phyloP scores from a whole-genome alignment of 495 filamentous ascomycete genomes.

The Annulohypoxylon moriforme region DNA sequence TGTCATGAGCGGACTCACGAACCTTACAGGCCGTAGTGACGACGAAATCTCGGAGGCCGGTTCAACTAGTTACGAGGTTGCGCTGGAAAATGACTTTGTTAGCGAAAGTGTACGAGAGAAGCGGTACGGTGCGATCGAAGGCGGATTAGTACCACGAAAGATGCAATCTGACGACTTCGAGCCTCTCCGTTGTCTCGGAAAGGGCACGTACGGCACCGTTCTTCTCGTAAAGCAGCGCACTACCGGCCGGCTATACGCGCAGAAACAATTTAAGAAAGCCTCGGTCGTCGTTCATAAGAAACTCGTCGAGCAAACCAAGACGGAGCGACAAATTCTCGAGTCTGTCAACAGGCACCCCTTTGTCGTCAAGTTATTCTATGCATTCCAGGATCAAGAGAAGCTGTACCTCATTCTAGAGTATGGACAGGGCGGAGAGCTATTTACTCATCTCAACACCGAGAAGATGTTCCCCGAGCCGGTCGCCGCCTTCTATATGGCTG shows the following conservation, averaged over 20 bases:
- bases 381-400: constrained; percentile 98
- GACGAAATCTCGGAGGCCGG: constrained; percentile 58
- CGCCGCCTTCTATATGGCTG: constrained; percentile 96
- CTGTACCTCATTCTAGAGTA: constrained; percentile 98
- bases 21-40: constrained; percentile 51
- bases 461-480: constrained; percentile 90
- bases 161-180: constrained; percentile 94
- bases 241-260: constrained; percentile 91
- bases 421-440: constrained; percentile 96
- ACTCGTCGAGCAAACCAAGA: constrained; percentile 95
- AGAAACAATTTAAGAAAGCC: constrained; percentile 98
- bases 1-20: constrained; percentile 48
- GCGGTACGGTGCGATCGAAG: constrained; percentile 55
- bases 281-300: constrained; percentile 92
- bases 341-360: constrained; percentile 96
- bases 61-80: constrained; percentile 83
- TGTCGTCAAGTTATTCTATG: constrained; percentile 96
- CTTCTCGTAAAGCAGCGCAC: constrained; percentile 86
- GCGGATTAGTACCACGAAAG: constrained; percentile 68
- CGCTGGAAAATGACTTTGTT: constrained; percentile 87
- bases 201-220: constrained; percentile 94
- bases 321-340: constrained; percentile 92
- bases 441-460: constrained; percentile 87
- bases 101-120: constrained; percentile 71
- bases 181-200: constrained; percentile 92